Evolutionary conservation across 129 eudicot genomes (phyloP).

Genomic region (Cynara cardunculus): DNA sequence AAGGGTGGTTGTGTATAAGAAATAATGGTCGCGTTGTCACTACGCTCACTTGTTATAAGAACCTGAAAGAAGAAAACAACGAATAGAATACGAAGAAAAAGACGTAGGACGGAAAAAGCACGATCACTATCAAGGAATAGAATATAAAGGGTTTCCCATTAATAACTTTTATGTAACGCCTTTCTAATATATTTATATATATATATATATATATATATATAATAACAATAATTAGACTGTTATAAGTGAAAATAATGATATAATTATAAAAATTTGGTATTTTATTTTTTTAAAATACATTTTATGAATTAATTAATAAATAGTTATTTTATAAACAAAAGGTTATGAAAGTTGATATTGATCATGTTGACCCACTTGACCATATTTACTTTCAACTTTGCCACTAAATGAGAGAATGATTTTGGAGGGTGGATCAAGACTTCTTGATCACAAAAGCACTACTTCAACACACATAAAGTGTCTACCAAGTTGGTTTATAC

Average conservation of each 20-base stretch:
- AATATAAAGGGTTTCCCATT: not conserved
- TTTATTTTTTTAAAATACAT: not conserved
- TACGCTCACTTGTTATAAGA: conserved; percentile 1
- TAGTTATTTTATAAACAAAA: not conserved
- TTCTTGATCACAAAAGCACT: conserved; percentile 28
- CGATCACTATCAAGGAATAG: not conserved
- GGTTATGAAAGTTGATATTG: not conserved
- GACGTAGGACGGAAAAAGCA: not conserved
- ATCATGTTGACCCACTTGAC: conserved; percentile 12
- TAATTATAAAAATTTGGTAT: too few species aligned
- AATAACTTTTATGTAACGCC: not conserved
- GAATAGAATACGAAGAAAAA: conserved; percentile 7
- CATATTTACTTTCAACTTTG: conserved; percentile 15
- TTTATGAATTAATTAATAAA: not conserved
- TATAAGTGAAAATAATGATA: too few species aligned
- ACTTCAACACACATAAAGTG: not conserved
- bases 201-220: not conserved
- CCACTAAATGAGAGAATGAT: conserved; percentile 15
- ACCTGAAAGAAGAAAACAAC: not conserved
- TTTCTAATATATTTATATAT: not conserved
- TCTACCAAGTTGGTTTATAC: not conserved
- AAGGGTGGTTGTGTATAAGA: not conserved
- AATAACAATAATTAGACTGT: too few species aligned
- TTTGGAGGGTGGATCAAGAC: conserved; percentile 19
- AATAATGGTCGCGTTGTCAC: not conserved